Evolutionary conservation across 306 rosid species (phyloP).

Genomic region (Lagenaria siceraria): DNA sequence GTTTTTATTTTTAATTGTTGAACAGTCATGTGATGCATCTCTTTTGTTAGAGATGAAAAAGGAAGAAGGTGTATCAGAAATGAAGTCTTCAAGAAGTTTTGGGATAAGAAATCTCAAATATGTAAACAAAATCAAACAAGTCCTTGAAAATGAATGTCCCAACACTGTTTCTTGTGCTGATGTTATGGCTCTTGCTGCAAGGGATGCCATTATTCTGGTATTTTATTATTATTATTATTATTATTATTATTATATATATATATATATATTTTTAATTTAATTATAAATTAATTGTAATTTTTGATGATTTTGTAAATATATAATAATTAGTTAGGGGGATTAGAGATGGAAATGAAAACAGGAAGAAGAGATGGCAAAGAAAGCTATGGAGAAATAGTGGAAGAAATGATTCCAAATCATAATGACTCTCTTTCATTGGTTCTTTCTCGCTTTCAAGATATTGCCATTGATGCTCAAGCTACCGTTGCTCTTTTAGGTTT

Average conservation of each 20-base stretch:
- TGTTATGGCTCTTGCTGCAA: constrained; percentile 74
- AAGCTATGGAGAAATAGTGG: constrained; percentile 31
- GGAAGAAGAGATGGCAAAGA: constrained; percentile 65
- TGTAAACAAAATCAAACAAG: constrained; percentile 43
- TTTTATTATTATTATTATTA: no score
- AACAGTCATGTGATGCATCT: constrained; percentile 86
- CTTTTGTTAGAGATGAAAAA: constrained; percentile 30
- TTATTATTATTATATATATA: no score
- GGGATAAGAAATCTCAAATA: constrained; percentile 82
- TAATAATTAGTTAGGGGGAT: constrained; percentile 46
- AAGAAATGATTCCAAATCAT: constrained; percentile 57
- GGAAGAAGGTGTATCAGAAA: constrained; percentile 33
- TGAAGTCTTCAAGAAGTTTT: constrained; percentile 39
- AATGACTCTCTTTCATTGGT: constrained; percentile 55
- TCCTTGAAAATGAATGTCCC: constrained; percentile 61
- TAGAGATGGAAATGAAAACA: constrained; percentile 60
- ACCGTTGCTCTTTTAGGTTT: constrained; percentile 73
- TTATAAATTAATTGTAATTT: not conserved
- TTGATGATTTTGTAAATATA: no score
- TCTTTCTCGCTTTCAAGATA: constrained; percentile 58
- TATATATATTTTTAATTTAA: no score
- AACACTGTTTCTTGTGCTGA: constrained; percentile 76
- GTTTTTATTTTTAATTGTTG: not conserved
- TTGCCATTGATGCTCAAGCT: constrained; percentile 60
- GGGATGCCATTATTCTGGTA: constrained; percentile 67